Conservation (phyloP, 2,329 filamentous ascomycete genomes). For the Alternaria conjuncta region DNA sequence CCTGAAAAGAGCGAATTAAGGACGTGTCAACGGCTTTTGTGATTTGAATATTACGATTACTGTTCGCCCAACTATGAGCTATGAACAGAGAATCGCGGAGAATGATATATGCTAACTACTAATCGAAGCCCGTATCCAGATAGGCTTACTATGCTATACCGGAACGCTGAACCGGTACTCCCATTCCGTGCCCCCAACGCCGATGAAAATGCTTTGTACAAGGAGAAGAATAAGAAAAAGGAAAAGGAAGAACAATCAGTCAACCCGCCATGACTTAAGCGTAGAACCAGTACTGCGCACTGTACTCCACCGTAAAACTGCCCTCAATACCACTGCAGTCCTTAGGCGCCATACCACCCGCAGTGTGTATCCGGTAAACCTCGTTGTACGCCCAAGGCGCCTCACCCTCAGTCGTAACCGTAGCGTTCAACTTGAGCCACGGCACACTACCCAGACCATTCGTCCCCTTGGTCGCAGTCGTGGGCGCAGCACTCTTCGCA, state of each 20-base stretch:
- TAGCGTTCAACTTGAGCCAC: slow-evolving; percentile 75
- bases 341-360: slow-evolving; percentile 76
- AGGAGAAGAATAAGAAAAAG: not conserved
- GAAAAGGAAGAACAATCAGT: not conserved
- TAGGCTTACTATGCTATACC: slow-evolving; percentile 11
- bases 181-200: slow-evolving; percentile 26
- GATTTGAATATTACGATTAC: slow-evolving; percentile 30
- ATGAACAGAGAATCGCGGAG: slow-evolving; percentile 23
- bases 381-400: slow-evolving; percentile 63
- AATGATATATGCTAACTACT: slow-evolving; percentile 28
- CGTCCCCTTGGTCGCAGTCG: slow-evolving; percentile 64
- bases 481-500: slow-evolving; percentile 67
- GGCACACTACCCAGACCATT: slow-evolving; percentile 68
- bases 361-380: slow-evolving; percentile 85
- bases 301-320: slow-evolving; percentile 77
- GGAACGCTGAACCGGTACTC: slow-evolving; percentile 21
- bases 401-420: slow-evolving; percentile 28
- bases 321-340: slow-evolving; percentile 71
- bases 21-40: slow-evolving; percentile 4
- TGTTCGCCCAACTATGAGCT: slow-evolving; percentile 17
- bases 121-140: slow-evolving; percentile 5
- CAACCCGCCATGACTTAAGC: slow-evolving; percentile 20
- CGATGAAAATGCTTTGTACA: slow-evolving; percentile 43
- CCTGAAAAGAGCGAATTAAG: not conserved
- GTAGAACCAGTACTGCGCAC: slow-evolving; percentile 77